Conservation (phyloP, 129 eudicot species). For the Flaveria bidentis region DNA sequence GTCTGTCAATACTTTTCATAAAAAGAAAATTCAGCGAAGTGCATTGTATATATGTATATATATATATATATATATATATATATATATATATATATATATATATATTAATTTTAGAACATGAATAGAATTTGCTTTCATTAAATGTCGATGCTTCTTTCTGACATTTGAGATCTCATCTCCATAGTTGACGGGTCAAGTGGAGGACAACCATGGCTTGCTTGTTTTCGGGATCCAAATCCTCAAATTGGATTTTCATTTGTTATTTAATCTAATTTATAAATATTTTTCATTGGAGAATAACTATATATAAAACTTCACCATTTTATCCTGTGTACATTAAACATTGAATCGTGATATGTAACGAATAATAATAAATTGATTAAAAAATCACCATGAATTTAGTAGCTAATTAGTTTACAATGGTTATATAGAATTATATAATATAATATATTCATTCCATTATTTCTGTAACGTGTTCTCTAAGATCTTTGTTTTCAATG, state of each 20-base stretch:
- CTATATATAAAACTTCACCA: background rate
- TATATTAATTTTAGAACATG: background rate
- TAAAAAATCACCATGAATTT: background rate
- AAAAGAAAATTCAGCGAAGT: too few relatives aligned
- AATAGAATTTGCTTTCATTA: background rate
- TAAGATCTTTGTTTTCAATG: background rate
- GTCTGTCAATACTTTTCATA: too few relatives aligned
- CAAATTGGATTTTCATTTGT: constrained; percentile 20
- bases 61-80: too few relatives aligned
- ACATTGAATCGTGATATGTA: background rate
- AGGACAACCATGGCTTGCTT: constrained; percentile 37
- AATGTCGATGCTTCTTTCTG: constrained; percentile 25
- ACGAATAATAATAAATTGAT: background rate
- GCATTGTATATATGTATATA: too few relatives aligned
- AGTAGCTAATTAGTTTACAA: background rate
- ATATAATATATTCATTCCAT: background rate
- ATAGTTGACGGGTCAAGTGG: constrained; percentile 43
- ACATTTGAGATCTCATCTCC: constrained; percentile 43
- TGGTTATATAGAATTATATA: background rate
- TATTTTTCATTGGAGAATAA: background rate
- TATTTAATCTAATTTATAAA: background rate
- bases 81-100: too few relatives aligned
- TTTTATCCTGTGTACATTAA: background rate
- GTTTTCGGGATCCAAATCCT: constrained; percentile 30
- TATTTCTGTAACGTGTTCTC: background rate